These are phyloP conservation scores for Tolypocladium amazonense DNA, from an alignment of 2,329 filamentous ascomycete species.

Conservation along the genomic window DNA sequence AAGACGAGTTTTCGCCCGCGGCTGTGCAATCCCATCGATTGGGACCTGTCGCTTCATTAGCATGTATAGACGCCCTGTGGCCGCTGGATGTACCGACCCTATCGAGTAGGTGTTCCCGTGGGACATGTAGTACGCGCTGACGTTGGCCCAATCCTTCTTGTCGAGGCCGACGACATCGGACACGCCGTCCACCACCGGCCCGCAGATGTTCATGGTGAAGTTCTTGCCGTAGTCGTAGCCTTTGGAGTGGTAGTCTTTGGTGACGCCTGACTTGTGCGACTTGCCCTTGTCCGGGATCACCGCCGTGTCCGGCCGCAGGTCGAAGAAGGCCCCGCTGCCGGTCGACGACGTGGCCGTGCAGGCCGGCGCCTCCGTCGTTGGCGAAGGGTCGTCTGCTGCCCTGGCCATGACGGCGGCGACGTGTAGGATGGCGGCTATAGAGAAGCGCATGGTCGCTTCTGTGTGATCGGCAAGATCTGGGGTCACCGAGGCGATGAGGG, in stretches of 20 bases:
- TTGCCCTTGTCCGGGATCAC: conserved; percentile 32
- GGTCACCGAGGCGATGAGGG: background rate
- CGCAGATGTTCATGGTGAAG: conserved; percentile 78
- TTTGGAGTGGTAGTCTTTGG: conserved; percentile 49
- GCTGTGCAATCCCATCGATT: conserved; percentile 41
- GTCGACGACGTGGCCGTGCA: conserved; percentile 47
- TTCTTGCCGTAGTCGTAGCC: conserved; percentile 72
- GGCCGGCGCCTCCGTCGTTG: conserved; percentile 32
- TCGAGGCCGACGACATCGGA: conserved; percentile 54
- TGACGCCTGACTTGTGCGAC: conserved; percentile 28
- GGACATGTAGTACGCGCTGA: conserved; percentile 66
- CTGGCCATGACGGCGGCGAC: conserved; percentile 22
- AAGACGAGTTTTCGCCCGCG: conserved; percentile 66
- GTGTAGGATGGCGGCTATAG: conserved; percentile 18
- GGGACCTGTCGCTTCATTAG: conserved; percentile 16
- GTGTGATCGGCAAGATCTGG: background rate
- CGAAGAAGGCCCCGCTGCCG: conserved; percentile 47
- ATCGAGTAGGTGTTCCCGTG: conserved; percentile 62
- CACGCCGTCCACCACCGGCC: conserved; percentile 57
- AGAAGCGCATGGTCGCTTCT: conserved; percentile 14
- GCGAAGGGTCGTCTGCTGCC: conserved; percentile 25
- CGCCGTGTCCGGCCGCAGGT: conserved; percentile 45
- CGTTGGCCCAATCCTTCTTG: conserved; percentile 53
- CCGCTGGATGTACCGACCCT: conserved; percentile 42
- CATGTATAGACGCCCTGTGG: background rate